These are phyloP conservation scores for Stereum hirsutum DNA, from an alignment of 1,284 basidiomycete genomes.

Conservation along the genomic window DNA sequence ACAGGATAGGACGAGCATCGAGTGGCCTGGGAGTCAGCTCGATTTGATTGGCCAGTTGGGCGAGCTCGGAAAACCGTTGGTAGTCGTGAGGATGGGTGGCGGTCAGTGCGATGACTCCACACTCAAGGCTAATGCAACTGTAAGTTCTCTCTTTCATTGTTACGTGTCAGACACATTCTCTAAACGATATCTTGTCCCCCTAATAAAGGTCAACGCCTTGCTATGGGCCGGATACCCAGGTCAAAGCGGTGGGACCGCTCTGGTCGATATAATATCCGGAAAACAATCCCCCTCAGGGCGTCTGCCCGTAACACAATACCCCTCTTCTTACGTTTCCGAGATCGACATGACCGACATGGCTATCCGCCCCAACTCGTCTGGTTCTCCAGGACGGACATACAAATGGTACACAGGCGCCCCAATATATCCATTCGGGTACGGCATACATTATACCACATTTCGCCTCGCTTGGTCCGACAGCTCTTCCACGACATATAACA, in stretches of 20 bases:
- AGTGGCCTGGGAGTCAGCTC: conserved; percentile 48
- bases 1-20: conserved; percentile 38
- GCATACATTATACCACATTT: conserved; percentile 47
- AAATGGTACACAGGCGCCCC: conserved; percentile 46
- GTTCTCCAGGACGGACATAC: conserved; percentile 46
- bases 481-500: conserved; percentile 29
- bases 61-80: conserved; percentile 35
- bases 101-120: conserved; percentile 42
- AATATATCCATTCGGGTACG: conserved; percentile 41
- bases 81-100: conserved; percentile 47
- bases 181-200: background rate
- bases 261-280: conserved; percentile 41
- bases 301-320: conserved; percentile 44
- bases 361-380: conserved; percentile 33
- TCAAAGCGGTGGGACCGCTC: conserved; percentile 41
- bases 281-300: conserved; percentile 43
- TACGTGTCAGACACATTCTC: no score
- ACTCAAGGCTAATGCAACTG: conserved; percentile 33
- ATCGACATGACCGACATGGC: conserved; percentile 50
- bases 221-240: conserved; percentile 49
- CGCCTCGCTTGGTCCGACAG: conserved; percentile 23
- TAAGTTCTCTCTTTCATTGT: no score
- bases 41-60: conserved; percentile 36
- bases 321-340: conserved; percentile 35
- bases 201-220: conserved; percentile 46